A percentile compares a stretch with the other conserved stretches of the same genome.
Conservation (phyloP, 1,284 basidiomycete species). For the Fomitopsis betulina region DNA sequence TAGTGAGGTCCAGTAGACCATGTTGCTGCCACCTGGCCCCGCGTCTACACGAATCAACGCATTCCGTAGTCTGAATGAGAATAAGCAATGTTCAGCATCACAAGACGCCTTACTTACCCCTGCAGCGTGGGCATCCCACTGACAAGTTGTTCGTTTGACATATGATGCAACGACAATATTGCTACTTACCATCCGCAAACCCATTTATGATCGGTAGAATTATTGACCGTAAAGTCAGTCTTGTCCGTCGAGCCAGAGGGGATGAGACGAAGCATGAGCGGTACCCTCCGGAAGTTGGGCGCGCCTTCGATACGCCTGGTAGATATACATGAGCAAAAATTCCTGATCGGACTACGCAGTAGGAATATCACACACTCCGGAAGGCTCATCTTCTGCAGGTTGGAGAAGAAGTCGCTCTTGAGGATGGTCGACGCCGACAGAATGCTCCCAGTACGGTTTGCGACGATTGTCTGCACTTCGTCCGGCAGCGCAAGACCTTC, state of each 20-base stretch:
- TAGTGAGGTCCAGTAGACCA: constrained; percentile 87
- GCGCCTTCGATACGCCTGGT: constrained; percentile 85
- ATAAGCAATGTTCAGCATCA: not conserved
- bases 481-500: constrained; percentile 84
- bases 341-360: not conserved
- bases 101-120: constrained; percentile 47
- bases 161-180: not conserved
- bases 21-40: constrained; percentile 65
- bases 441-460: constrained; percentile 82
- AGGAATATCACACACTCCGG: constrained; percentile 62
- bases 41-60: constrained; percentile 83
- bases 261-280: constrained; percentile 53
- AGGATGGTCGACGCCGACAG: constrained; percentile 92
- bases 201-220: constrained; percentile 49
- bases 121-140: constrained; percentile 88
- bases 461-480: constrained; percentile 83
- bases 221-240: constrained; percentile 34
- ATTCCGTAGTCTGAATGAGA: constrained; percentile 59
- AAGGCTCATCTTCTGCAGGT: constrained; percentile 91
- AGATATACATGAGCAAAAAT: constrained; percentile 1
- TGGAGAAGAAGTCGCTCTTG: constrained; percentile 97
- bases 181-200: constrained; percentile 78
- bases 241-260: constrained; percentile 26
- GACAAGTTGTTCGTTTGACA: not conserved
- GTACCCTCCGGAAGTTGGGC: constrained; percentile 85